These are phyloP conservation scores for Penicillium paneum DNA, from an alignment of 2,329 filamentous ascomycete species.

Conservation along the genomic window DNA sequence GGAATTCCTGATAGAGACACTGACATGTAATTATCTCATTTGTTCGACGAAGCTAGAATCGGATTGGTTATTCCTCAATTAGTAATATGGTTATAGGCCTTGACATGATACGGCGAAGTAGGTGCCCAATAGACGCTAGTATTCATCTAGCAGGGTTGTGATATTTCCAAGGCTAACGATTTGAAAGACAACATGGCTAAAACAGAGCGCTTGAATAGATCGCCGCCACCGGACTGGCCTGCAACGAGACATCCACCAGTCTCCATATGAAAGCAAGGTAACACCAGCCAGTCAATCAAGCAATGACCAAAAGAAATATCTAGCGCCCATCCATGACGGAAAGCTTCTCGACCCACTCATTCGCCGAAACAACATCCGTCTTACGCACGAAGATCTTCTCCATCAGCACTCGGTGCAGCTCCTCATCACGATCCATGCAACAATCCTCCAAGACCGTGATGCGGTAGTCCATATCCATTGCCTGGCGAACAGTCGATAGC, in stretches of 20 bases:
- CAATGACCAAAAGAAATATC: not conserved
- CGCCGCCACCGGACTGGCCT: too few relatives aligned
- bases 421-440: slow-evolving; percentile 34
- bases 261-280: not conserved
- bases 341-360: slow-evolving; percentile 28
- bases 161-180: not conserved
- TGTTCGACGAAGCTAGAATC: too few relatives aligned
- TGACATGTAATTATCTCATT: too few relatives aligned
- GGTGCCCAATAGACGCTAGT: not conserved
- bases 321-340: not conserved
- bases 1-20: not conserved
- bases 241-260: not conserved
- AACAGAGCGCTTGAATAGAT: not conserved
- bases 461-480: slow-evolving; percentile 37
- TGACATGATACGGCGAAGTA: not conserved
- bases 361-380: slow-evolving; percentile 24
- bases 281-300: not conserved
- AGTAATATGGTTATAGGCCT: not conserved
- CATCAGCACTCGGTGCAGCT: slow-evolving; percentile 35
- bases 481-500: slow-evolving; percentile 37
- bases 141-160: not conserved
- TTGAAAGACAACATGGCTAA: not conserved
- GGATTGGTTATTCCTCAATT: too few relatives aligned
- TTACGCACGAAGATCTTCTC: slow-evolving; percentile 34
- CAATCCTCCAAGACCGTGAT: slow-evolving; percentile 36